Conservation (phyloP, 2,329 filamentous ascomycete genomes). For the Aspergillus niger region DNA sequence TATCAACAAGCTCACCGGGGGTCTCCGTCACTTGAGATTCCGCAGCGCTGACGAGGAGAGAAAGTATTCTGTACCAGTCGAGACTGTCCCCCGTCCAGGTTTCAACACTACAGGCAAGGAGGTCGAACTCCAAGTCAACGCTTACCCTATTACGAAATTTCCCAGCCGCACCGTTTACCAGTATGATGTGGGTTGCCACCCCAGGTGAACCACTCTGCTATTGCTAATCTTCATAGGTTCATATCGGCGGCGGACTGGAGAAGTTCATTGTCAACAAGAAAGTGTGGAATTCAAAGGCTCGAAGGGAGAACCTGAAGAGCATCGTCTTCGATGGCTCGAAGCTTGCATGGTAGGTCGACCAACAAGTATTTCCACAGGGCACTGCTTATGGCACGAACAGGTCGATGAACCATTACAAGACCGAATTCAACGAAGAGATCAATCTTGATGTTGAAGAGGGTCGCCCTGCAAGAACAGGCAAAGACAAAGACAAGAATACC, state of each 20-base stretch:
- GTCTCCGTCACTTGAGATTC: slow-evolving; percentile 28
- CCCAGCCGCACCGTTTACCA: slow-evolving; percentile 69
- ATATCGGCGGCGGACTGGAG: slow-evolving; percentile 63
- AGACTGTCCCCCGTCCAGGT: slow-evolving; percentile 51
- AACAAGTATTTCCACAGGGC: slow-evolving; percentile 35
- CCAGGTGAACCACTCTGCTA: not conserved
- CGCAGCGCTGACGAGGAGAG: slow-evolving; percentile 31
- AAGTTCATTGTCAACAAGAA: slow-evolving; percentile 69
- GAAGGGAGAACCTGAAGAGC: slow-evolving; percentile 59
- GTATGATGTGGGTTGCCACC: slow-evolving; percentile 70
- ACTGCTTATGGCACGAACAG: slow-evolving; percentile 28
- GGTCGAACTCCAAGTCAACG: slow-evolving; percentile 66
- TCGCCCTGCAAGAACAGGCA: slow-evolving; percentile 36
- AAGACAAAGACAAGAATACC: slow-evolving; percentile 42
- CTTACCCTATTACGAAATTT: slow-evolving; percentile 67
- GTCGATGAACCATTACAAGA: slow-evolving; percentile 38
- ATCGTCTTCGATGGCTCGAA: slow-evolving; percentile 83
- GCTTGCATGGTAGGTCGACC: slow-evolving; percentile 71
- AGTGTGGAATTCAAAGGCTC: slow-evolving; percentile 68
- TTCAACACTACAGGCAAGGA: slow-evolving; percentile 62
- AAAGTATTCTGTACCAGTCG: slow-evolving; percentile 38
- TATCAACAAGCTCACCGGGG: slow-evolving; percentile 23
- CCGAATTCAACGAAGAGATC: slow-evolving; percentile 61
- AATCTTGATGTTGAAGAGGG: slow-evolving; percentile 71
- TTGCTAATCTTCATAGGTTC: slow-evolving; percentile 53